phyloP scores from a whole-genome alignment of 2,329 filamentous ascomycete species.

The Chrysosporium queenslandicum region DNA sequence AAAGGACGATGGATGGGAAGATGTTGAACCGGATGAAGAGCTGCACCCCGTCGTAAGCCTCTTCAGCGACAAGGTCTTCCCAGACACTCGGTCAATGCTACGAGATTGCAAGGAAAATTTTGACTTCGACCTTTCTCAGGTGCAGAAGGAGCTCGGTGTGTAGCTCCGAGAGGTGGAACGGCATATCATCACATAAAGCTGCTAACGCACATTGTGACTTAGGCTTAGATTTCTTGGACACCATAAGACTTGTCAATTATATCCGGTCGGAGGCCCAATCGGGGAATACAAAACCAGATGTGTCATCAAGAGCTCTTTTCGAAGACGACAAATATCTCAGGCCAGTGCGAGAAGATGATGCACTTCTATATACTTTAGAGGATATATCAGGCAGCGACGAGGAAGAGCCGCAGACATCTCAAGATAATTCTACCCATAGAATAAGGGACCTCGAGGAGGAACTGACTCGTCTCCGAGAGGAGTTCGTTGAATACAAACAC shows the following conservation, averaged over 20 bases:
- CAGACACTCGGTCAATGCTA: constrained; percentile 56
- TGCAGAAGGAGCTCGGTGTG: constrained; percentile 44
- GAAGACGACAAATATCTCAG: constrained; percentile 72
- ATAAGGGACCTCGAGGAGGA: constrained; percentile 54
- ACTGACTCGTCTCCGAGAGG: constrained; percentile 48
- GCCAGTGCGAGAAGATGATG: constrained; percentile 80
- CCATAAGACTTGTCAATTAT: constrained; percentile 66
- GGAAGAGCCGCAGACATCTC: constrained; percentile 12
- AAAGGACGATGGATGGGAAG: constrained; percentile 47
- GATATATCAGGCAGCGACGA: constrained; percentile 50
- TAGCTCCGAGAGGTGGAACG: constrained; percentile 15
- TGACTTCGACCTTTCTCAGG: constrained; percentile 55
- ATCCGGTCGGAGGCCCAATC: constrained; percentile 40
- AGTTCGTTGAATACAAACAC: constrained; percentile 56
- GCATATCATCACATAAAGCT: neutral
- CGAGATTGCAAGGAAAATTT: constrained; percentile 56
- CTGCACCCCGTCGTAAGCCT: constrained; percentile 57
- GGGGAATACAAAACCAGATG: constrained; percentile 41
- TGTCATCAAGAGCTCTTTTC: constrained; percentile 54
- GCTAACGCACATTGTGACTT: too few relatives aligned
- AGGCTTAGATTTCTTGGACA: constrained; percentile 61
- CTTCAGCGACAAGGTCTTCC: constrained; percentile 57
- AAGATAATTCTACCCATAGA: constrained; percentile 35
- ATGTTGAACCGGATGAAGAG: constrained; percentile 53
- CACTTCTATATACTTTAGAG: constrained; percentile 75